Evolutionary conservation across 495 filamentous ascomycete genomes (phyloP), one percentile per base, ranked within the genome.

Genomic region (Ramalina peruviana): DNA sequence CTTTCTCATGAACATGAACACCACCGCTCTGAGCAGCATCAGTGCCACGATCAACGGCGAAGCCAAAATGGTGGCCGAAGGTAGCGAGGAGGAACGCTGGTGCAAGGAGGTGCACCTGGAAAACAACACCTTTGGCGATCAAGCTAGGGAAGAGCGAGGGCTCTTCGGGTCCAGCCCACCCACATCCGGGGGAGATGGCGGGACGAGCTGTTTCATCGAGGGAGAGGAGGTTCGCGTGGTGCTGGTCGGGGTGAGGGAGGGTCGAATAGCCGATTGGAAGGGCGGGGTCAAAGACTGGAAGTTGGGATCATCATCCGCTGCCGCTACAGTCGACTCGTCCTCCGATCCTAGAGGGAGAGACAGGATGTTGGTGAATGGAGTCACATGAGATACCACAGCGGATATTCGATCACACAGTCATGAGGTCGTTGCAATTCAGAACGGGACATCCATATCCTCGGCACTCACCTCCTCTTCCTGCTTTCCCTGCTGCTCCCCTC

Each of bases 1-100:
- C 23, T 70, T 96, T 36, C 75, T 98, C 13, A 72, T 90, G 55
- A 90, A 90, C 67, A 70, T 97, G 47, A 98, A 98, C 65, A 87
- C 85, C 11, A 84, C 82, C 30, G 83, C 82, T 10, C 68, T 98
- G 50, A 85, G 79, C n/a, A 85, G 81, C 59, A 98, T 98, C 64
- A 86, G 81, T 55, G 88, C 86, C 4, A 96, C 92, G 2, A 88
- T 98, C 59, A 92, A 89, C 56, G 92, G 92, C 9, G 69, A 76
- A 27, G 90, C 92, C 3, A 66, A 73, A 25, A 68, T 98, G 36
- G 71, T 94, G 36, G 72, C 80, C 6, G 59, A 67, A 5, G 87
- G 81, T 2, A 84, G 78, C 2, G 83, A 85, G 38, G 84, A 93
- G 59, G 92, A 96, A 64, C 50, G 57, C 13, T 96, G 81, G 73